Evolutionary conservation across 345 rosid genomes (phyloP).

Genomic region (Aethionema arabicum): DNA sequence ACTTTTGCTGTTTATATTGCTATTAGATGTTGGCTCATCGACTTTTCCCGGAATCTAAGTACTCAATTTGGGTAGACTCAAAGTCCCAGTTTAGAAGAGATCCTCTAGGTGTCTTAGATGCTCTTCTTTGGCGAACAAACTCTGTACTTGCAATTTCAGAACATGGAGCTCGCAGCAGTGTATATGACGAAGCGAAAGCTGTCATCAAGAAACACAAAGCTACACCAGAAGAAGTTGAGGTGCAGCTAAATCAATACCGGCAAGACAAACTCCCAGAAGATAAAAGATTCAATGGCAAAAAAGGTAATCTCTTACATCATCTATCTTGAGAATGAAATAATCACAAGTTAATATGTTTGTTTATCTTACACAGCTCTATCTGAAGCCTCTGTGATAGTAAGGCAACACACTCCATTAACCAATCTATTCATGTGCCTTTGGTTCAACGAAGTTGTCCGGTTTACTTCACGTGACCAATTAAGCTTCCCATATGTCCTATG

Average conservation of each 20-base stretch:
- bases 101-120: constrained; percentile 84
- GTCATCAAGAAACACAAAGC: constrained; percentile 90
- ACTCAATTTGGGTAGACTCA: constrained; percentile 95
- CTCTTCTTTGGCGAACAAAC: constrained; percentile 88
- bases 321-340: neutral
- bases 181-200: constrained; percentile 92
- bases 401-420: constrained; percentile 73
- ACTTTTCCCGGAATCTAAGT: constrained; percentile 74
- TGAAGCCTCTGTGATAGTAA: constrained; percentile 89
- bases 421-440: constrained; percentile 93
- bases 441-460: constrained; percentile 94
- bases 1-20: constrained; percentile 20
- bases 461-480: constrained; percentile 89
- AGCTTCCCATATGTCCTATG: constrained; percentile 91
- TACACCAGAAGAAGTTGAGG: constrained; percentile 82
- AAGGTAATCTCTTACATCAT: constrained; percentile 44
- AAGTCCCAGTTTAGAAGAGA: constrained; percentile 97
- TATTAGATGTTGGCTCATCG: constrained; percentile 91
- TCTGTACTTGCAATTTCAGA: constrained; percentile 87
- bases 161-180: constrained; percentile 95
- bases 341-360: constrained; percentile 6
- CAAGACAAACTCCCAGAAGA: constrained; percentile 72
- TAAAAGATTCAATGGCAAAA: constrained; percentile 76
- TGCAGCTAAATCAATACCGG: constrained; percentile 68
- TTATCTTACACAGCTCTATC: constrained; percentile 58